Evolutionary conservation across 1,284 basidiomycete species (phyloP), one percentile per base, ranked within the genome.

Genomic region (Vanrija pseudolonga): DNA sequence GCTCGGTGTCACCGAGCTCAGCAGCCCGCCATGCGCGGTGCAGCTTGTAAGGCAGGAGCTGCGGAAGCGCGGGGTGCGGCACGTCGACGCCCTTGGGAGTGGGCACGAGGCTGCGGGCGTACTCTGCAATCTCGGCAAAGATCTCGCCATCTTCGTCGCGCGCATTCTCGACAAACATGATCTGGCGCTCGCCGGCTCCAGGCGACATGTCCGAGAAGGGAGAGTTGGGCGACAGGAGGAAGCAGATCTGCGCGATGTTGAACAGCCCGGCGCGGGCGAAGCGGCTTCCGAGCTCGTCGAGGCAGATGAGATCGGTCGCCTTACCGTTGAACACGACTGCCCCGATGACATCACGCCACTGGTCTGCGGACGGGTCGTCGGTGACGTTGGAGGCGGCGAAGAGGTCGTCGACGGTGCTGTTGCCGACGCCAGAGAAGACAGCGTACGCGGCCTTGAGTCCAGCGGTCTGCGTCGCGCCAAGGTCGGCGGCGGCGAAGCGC

Each of bases 111-210:
- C 90, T 90, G 54, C 93, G 74, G 0, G 91, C 93, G 71, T 91
- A 98, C 76, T 99, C 96, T 9, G 87, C 79, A 40, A 98, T 86
- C 77, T 99, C 96, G 6, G 92, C 87, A 62, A 97, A 85, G 59
- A 96, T 83, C 55, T 93, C 80, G 7, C 86, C 79, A 70, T 98
- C 94, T 9, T 69, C 62, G 58, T 68, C 68, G 12, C 56, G 36
- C 1, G 56, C 26, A 28, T 67, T 62, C 24, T 69, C 80, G 15
- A 52, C 47, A 2, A 74, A 56, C 41, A 63, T 62, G 37, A 73
- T 69, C 9, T 64, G 60, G 4, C 71, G 68, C 22, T 71, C 69
- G 22, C 57, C 61, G 12, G 73, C 61, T 14, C 65, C 59, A n/a
- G 63, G 59, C 15, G 67, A 63, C 49, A 64, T 50, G 46, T 87